These are phyloP conservation scores for Thalassiosira pacifica DNA, from an alignment of 352 stramenopile species.

Conservation along the genomic window DNA sequence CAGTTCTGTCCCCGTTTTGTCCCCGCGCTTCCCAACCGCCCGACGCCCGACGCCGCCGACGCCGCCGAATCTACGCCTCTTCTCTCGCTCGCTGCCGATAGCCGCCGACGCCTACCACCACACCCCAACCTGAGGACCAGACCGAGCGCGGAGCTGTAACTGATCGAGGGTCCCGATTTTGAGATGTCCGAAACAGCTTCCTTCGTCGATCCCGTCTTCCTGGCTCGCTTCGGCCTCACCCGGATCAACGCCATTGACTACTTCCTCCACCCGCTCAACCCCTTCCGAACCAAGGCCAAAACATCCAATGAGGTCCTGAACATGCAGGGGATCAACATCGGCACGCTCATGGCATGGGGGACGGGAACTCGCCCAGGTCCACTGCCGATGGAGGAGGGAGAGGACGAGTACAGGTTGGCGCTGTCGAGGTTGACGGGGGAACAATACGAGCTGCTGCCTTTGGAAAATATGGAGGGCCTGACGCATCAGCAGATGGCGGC, in stretches of 20 bases:
- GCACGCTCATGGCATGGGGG: conserved; percentile 77
- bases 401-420: conserved; percentile 77
- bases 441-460: conserved; percentile 83
- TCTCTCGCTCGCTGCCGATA: too few species aligned
- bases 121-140: too few species aligned
- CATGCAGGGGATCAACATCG: conserved; percentile 82
- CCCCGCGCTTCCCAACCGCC: too few species aligned
- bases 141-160: background rate
- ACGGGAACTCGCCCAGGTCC: conserved; percentile 63
- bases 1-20: too few species aligned
- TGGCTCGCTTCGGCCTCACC: conserved; percentile 78
- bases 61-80: too few species aligned
- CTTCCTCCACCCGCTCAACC: conserved; percentile 86
- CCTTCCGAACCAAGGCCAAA: conserved; percentile 82
- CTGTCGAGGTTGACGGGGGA: conserved; percentile 74
- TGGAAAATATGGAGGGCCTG: conserved; percentile 65
- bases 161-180: background rate
- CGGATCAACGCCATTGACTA: conserved; percentile 81
- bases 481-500: conserved; percentile 67
- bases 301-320: conserved; percentile 84
- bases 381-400: conserved; percentile 72
- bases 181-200: conserved; percentile 83
- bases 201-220: conserved; percentile 85
- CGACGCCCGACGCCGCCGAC: too few species aligned
- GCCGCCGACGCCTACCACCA: too few species aligned